A percentile compares a stretch with the other conserved stretches of the same genome.
phyloP scores from a whole-genome alignment of 306 rosid genomes.

The Citrullus mucosospermus region DNA sequence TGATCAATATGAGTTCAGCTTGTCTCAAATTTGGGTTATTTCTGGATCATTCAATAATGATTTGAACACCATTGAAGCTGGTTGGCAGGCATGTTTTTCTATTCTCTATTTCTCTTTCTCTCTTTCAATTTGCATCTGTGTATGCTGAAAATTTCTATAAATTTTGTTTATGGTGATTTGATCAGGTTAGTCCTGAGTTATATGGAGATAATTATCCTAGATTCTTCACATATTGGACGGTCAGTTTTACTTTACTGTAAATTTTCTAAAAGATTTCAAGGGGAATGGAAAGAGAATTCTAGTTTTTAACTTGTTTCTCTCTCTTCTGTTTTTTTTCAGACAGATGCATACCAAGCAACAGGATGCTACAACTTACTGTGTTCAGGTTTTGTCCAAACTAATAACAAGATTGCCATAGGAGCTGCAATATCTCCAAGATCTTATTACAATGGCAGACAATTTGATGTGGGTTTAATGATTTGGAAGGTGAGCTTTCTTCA shows the following conservation, averaged over 20 bases:
- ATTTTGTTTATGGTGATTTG: not conserved
- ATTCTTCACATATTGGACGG: slow-evolving; percentile 98
- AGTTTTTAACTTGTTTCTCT: not conserved
- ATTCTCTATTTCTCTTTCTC: not conserved
- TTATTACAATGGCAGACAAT: slow-evolving; percentile 57
- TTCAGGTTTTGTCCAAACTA: slow-evolving; percentile 95
- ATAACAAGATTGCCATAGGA: slow-evolving; percentile 87
- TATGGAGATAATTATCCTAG: slow-evolving; percentile 94
- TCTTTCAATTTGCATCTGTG: not conserved
- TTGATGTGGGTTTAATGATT: slow-evolving; percentile 91
- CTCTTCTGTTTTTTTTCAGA: slow-evolving; percentile 24
- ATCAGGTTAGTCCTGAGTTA: slow-evolving; percentile 91
- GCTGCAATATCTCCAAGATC: slow-evolving; percentile 98
- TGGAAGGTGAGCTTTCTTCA: slow-evolving; percentile 64
- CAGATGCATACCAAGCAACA: slow-evolving; percentile 94
- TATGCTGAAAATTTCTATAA: not conserved
- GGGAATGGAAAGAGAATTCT: not conserved
- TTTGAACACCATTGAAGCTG: slow-evolving; percentile 94
- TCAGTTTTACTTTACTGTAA: slow-evolving; percentile 24
- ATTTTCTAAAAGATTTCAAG: not conserved
- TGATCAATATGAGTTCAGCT: slow-evolving; percentile 79
- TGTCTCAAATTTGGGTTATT: slow-evolving; percentile 93
- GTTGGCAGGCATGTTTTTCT: slow-evolving; percentile 78
- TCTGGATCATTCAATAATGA: slow-evolving; percentile 90
- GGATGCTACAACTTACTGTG: slow-evolving; percentile 96